phyloP scores from a whole-genome alignment of 768 basidiomycete species.

The Peribolospora baueri region DNA sequence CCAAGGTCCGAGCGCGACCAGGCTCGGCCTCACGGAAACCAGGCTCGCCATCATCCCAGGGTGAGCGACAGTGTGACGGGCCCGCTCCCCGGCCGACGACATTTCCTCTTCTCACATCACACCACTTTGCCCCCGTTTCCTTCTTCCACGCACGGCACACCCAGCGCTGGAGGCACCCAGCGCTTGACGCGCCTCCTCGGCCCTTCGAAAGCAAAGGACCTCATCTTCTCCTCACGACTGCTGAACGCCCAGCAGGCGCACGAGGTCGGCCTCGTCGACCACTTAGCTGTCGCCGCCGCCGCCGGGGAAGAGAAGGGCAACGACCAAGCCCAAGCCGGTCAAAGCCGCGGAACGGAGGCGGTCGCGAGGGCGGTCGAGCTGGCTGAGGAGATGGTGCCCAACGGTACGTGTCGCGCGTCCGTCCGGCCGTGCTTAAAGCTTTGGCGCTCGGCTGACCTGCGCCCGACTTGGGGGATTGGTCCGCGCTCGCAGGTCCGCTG shows the following conservation, averaged over 20 bases:
- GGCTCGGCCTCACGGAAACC: slow-evolving; percentile 69
- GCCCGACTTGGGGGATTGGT: neutral
- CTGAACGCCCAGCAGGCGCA: slow-evolving; percentile 43
- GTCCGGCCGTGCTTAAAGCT: too few relatives aligned
- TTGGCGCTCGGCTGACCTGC: too few relatives aligned
- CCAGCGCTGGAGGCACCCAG: slow-evolving; percentile 56
- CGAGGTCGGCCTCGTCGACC: slow-evolving; percentile 27
- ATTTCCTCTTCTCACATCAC: too few relatives aligned
- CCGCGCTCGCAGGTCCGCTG: slow-evolving; percentile 5
- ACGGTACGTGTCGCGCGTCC: neutral
- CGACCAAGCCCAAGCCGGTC: slow-evolving; percentile 1
- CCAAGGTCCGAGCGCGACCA: slow-evolving; percentile 30
- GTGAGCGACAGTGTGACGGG: neutral
- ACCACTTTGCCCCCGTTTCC: neutral
- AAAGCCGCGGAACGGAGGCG: slow-evolving; percentile 1
- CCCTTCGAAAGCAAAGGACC: slow-evolving; percentile 52
- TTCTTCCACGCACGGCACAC: neutral
- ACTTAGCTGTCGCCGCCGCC: neutral
- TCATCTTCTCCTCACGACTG: slow-evolving; percentile 58
- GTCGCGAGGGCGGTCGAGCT: slow-evolving; percentile 4
- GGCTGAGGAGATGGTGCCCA: neutral
- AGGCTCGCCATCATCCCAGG: slow-evolving; percentile 64
- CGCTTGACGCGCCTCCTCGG: slow-evolving; percentile 54
- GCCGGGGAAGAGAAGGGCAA: too few relatives aligned
- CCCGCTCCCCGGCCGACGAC: too few relatives aligned